phyloP scores from a whole-genome alignment of 768 basidiomycete species.

The Pleurotus tuoliensis region DNA sequence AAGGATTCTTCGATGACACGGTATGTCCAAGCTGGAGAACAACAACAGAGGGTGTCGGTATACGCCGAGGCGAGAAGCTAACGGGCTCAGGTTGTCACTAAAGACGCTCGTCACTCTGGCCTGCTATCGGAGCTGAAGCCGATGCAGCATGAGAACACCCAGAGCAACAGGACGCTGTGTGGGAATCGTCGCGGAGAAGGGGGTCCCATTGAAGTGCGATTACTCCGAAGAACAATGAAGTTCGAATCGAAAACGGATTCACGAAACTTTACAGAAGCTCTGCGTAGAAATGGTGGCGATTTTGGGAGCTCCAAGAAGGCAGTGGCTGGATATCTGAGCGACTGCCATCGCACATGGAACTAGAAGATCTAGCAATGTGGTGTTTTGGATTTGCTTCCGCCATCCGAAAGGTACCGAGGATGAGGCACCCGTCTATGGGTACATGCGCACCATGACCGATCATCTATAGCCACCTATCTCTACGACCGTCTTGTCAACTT shows the following conservation, averaged over 20 bases:
- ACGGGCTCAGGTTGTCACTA: no score
- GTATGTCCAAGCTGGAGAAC: no score
- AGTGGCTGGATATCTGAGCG: not conserved
- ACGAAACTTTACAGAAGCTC: not conserved
- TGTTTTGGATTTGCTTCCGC: constrained; percentile 7
- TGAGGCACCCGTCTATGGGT: not conserved
- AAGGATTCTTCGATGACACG: not conserved
- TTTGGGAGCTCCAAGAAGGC: not conserved
- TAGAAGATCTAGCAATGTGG: constrained; percentile 5
- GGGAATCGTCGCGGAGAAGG: not conserved
- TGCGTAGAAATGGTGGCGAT: not conserved
- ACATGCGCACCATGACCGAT: constrained; percentile 4
- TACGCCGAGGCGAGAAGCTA: no score
- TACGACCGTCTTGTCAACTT: not conserved
- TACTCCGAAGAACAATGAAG: not conserved
- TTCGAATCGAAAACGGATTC: not conserved
- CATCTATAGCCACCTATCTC: constrained; percentile 3
- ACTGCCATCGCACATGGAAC: not conserved
- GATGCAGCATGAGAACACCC: no score
- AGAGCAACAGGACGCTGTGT: not conserved
- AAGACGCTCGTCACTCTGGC: no score
- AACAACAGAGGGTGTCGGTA: no score
- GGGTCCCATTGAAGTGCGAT: not conserved
- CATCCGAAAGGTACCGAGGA: constrained; percentile 2
- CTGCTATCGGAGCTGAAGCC: no score